A percentile compares a stretch with the other conserved stretches of the same genome.
These are phyloP conservation scores for Acephala macrosclerotiorum DNA, from an alignment of 2,329 filamentous ascomycete species.

Conservation along the genomic window DNA sequence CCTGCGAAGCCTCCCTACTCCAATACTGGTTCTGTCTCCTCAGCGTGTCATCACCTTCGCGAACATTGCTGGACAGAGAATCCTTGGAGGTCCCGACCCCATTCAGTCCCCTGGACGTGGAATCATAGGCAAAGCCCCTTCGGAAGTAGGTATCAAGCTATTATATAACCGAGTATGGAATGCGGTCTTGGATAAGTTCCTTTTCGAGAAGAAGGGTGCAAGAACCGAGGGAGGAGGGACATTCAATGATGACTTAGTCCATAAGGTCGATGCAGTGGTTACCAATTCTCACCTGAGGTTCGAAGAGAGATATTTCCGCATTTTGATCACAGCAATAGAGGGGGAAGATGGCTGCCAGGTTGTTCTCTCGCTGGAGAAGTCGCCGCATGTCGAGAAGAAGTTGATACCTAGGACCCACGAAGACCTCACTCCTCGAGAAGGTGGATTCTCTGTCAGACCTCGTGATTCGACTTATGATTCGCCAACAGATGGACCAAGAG, in stretches of 20 bases:
- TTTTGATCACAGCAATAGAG: conserved; percentile 24
- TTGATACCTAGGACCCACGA: background rate
- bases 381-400: conserved; percentile 5
- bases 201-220: conserved; percentile 5
- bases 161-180: conserved; percentile 27
- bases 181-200: conserved; percentile 24
- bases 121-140: conserved; percentile 20
- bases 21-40: conserved; percentile 34
- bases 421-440: background rate
- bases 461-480: background rate
- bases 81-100: conserved; percentile 25
- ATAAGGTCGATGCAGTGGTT: conserved; percentile 25
- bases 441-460: background rate
- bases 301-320: conserved; percentile 21
- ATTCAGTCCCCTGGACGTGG: conserved; percentile 3
- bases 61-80: conserved; percentile 28
- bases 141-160: conserved; percentile 29
- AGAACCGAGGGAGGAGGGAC: conserved; percentile 5
- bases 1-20: conserved; percentile 32
- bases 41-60: conserved; percentile 25
- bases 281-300: conserved; percentile 5
- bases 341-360: conserved; percentile 23
- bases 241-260: background rate
- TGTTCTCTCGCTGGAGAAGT: conserved; percentile 29
- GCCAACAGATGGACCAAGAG: background rate